These are phyloP conservation scores for Entomortierella chlamydospora DNA, from an alignment of 192 early-diverging fungal species.

Conservation along the genomic window DNA sequence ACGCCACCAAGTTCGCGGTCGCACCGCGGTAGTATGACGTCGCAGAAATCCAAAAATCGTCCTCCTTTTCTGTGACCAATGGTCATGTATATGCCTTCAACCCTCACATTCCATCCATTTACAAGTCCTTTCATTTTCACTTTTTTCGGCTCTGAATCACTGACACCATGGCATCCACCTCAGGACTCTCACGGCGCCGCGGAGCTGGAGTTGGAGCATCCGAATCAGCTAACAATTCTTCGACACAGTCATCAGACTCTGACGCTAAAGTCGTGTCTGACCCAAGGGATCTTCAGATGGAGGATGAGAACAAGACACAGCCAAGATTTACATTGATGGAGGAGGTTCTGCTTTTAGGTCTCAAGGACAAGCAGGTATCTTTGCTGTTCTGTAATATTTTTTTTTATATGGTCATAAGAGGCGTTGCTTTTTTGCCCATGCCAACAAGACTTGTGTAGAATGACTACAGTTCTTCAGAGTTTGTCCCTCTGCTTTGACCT, in stretches of 20 bases:
- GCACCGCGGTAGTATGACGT: too few species aligned
- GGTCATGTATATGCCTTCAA: too few species aligned
- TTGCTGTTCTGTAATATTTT: neutral
- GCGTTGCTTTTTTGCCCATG: neutral
- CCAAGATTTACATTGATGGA: constrained; percentile 93
- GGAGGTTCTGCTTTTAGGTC: constrained; percentile 91
- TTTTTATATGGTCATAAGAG: neutral
- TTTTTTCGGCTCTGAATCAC: too few species aligned
- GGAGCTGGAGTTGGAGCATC: constrained; percentile 42
- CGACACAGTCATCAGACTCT: constrained; percentile 32
- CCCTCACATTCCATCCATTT: too few species aligned
- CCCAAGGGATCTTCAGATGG: constrained; percentile 65
- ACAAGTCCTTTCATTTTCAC: neutral
- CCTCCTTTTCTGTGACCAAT: neutral
- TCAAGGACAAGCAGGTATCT: constrained; percentile 92
- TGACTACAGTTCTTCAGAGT: too few species aligned
- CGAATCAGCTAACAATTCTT: constrained; percentile 29
- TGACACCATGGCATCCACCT: constrained; percentile 37
- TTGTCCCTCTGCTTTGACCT: too few species aligned
- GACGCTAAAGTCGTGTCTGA: constrained; percentile 64
- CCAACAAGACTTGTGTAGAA: too few species aligned
- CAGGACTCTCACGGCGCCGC: constrained; percentile 55
- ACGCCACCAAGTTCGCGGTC: too few species aligned
- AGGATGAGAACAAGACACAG: constrained; percentile 64
- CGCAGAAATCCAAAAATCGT: neutral